A percentile compares a stretch with the other conserved stretches of the same genome.
Conservation (phyloP, 1,139 yeast species). For the Diutina scorzettiae region DNA sequence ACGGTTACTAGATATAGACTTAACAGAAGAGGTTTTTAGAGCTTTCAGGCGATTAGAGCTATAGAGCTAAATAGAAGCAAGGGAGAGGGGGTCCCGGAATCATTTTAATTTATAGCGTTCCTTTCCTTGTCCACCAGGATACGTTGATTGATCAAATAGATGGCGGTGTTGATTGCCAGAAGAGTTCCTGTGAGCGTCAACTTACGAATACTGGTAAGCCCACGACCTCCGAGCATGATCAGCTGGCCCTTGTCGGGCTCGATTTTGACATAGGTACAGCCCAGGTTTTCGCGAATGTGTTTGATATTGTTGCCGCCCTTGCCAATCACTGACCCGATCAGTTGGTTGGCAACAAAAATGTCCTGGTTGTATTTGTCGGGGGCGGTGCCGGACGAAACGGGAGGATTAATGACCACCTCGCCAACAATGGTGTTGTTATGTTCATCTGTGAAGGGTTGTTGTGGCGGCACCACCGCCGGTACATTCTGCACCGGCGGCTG, state of each 20-base stretch:
- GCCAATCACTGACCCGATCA: conserved; percentile 79
- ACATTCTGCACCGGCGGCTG: neutral
- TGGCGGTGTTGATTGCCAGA: conserved; percentile 65
- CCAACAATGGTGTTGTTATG: conserved; percentile 35
- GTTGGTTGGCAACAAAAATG: conserved; percentile 61
- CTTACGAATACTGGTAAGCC: conserved; percentile 45
- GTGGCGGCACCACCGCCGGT: conserved; percentile 16
- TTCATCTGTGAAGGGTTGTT: conserved; percentile 31
- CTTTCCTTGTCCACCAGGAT: conserved; percentile 54
- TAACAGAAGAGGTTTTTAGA: too few species aligned
- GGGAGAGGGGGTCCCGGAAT: neutral
- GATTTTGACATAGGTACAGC: conserved; percentile 61
- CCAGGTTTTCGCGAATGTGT: conserved; percentile 66
- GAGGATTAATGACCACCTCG: conserved; percentile 31
- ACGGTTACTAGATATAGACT: too few species aligned
- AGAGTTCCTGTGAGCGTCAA: conserved; percentile 62
- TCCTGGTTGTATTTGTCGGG: conserved; percentile 52
- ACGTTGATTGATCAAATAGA: conserved; percentile 64
- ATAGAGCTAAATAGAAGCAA: neutral
- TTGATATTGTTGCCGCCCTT: conserved; percentile 77
- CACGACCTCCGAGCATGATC: conserved; percentile 35
- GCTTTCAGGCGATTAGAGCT: too few species aligned
- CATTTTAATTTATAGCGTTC: conserved; percentile 14
- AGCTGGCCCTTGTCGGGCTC: conserved; percentile 40
- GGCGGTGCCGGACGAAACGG: conserved; percentile 22